phyloP scores from a whole-genome alignment of 805 yeast species.

The Grigorovia yakushimaensis region DNA sequence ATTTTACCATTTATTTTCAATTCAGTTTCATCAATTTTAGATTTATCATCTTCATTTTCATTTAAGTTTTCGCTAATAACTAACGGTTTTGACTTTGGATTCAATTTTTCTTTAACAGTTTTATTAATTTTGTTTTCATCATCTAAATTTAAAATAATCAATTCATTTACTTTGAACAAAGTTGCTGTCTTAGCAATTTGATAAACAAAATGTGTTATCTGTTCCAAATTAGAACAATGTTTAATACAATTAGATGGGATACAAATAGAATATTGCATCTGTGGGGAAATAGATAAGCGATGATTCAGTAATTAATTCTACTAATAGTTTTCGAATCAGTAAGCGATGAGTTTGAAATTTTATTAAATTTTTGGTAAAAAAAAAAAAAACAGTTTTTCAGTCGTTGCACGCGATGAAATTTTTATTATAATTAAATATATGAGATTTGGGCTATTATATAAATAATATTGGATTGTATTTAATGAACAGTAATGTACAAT shows the following conservation, averaged over 20 bases:
- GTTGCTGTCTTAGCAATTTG: conserved; percentile 73
- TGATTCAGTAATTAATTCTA: not conserved
- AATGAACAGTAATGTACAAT: not conserved
- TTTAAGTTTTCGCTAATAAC: conserved; percentile 4
- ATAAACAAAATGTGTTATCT: conserved; percentile 62
- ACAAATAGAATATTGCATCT: conserved; percentile 42
- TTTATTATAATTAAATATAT: too few relatives aligned
- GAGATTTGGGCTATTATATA: not conserved
- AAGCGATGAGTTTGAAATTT: not conserved
- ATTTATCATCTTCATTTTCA: conserved; percentile 2
- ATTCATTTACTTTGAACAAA: conserved; percentile 60
- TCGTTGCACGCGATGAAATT: too few relatives aligned
- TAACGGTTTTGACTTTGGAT: not conserved
- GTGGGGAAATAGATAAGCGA: not conserved
- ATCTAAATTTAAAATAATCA: conserved; percentile 54
- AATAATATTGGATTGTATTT: not conserved
- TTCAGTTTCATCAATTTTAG: not conserved
- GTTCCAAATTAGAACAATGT: conserved; percentile 58
- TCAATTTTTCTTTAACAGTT: not conserved
- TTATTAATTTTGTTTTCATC: conserved; percentile 6
- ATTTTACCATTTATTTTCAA: conserved; percentile 2
- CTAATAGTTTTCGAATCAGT: not conserved
- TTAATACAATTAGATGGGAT: conserved; percentile 60
- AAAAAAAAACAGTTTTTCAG: too few relatives aligned
- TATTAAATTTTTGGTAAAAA: too few relatives aligned